A percentile compares a stretch with the other conserved stretches of the same genome.
Conservation (phyloP, 2,329 filamentous ascomycete genomes). For the Apiospora kogelbergensis region DNA sequence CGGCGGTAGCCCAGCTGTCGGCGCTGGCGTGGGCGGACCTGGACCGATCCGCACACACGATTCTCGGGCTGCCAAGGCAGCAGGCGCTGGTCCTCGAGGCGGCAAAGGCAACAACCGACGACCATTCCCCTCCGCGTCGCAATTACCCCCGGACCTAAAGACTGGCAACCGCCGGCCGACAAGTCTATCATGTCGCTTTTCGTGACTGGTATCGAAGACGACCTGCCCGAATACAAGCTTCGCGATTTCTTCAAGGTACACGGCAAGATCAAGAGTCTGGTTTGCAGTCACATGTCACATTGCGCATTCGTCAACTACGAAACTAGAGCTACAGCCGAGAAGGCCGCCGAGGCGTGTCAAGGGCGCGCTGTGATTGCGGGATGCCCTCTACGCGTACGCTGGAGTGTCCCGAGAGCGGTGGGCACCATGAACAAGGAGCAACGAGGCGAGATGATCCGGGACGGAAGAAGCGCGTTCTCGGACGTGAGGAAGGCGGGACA, state of each 20-base stretch:
- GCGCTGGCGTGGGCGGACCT: slow-evolving; percentile 60
- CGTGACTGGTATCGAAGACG: slow-evolving; percentile 92
- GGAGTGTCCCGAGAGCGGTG: slow-evolving; percentile 89
- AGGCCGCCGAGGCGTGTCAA: slow-evolving; percentile 79
- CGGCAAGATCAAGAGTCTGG: slow-evolving; percentile 86
- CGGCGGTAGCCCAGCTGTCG: slow-evolving; percentile 48
- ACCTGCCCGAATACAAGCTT: slow-evolving; percentile 88
- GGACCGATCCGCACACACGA: slow-evolving; percentile 80
- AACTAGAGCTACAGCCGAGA: slow-evolving; percentile 80
- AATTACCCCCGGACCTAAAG: slow-evolving; percentile 76
- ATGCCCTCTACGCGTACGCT: slow-evolving; percentile 85
- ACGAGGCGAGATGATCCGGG: slow-evolving; percentile 75
- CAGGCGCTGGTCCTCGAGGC: slow-evolving; percentile 42
- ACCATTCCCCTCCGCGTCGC: slow-evolving; percentile 68
- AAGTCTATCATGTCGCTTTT: slow-evolving; percentile 90
- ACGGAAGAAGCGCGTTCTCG: slow-evolving; percentile 64
- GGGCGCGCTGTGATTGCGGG: slow-evolving; percentile 88
- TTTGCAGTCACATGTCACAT: slow-evolving; percentile 96
- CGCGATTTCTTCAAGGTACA: slow-evolving; percentile 87
- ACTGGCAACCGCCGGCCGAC: slow-evolving; percentile 83
- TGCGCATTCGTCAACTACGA: slow-evolving; percentile 97
- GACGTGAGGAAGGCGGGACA: slow-evolving; percentile 33
- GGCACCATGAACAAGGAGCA: slow-evolving; percentile 90
- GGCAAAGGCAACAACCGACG: slow-evolving; percentile 43
- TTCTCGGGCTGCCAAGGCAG: slow-evolving; percentile 50